phyloP scores from a whole-genome alignment of 306 rosid genomes.

The Malus sieversii region DNA sequence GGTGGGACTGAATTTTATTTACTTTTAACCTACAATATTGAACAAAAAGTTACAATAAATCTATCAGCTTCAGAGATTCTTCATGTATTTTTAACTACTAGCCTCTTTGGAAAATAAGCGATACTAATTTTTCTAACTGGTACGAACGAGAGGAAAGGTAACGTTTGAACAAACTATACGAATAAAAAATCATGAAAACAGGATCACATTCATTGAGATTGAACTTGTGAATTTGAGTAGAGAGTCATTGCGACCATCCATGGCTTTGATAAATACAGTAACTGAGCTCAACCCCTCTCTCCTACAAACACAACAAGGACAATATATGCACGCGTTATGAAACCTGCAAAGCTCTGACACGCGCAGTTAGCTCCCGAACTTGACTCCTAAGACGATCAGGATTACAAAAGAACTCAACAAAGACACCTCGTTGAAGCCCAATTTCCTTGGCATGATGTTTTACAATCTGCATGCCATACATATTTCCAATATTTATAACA shows the following conservation, averaged over 20 bases:
- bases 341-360: no score
- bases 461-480: neutral
- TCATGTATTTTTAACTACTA: neutral
- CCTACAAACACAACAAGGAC: neutral
- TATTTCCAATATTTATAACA: neutral
- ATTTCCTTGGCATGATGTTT: constrained; percentile 29
- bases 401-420: constrained; percentile 91
- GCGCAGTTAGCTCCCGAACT: constrained; percentile 60
- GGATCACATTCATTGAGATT: neutral
- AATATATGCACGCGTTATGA: no score
- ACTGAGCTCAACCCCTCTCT: neutral
- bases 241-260: neutral
- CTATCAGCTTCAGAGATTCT: neutral
- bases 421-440: constrained; percentile 80
- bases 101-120: neutral
- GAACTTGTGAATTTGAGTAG: neutral
- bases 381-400: constrained; percentile 71
- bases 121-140: neutral
- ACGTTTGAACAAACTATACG: neutral
- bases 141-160: neutral
- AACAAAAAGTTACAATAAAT: neutral
- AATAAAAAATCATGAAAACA: neutral
- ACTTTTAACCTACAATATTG: neutral
- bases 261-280: no score
- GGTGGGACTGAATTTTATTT: no score